Base-by-base conservation (phyloP, 108 stramenopile genomes). In the Nitzschia sp. region DNA sequence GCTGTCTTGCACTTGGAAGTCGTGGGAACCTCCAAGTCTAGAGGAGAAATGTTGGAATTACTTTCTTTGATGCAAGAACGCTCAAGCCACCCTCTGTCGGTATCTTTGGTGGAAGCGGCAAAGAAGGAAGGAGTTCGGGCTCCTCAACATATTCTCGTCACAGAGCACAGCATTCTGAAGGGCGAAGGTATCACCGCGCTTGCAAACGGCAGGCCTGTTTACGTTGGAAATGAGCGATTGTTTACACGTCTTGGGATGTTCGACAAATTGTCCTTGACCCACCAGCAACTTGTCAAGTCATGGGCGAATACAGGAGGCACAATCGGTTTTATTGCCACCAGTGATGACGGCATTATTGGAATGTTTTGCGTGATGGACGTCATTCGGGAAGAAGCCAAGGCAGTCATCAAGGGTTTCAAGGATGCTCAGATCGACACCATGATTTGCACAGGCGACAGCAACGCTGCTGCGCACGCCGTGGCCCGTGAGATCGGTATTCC, bases 381-480 rank as follows among this genome's bases (percentile, higher is more conserved):
- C 11, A 71, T 95, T 48, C 73, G 94, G 35, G 77, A 84, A 29
- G 94, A 92, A 65, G 85, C 92, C 25, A 64, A 55, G 26, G 58
- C 78, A 28, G 86, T 86, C n/a, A 64, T 94, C 32, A 32, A 78
- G 13, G 47, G 77, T 17, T 71, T 94, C 9, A 58, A 60, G 21
- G 65, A 75, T 38, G 77, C 62, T 36, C 89, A 85, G 5, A 78
- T 94, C 9, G 83, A 96, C 17, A 90, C 97, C 2, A 72, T 83
- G 54, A 98, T 99, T 96, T 85, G 98, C 46, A 99, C 99, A n/a
- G 99, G 99, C 3, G 99, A 99, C 64, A 80, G 93, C 11, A 77
- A 97, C 48, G 91, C 85, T 2, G 97, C 97, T 3, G 99, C 98
- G 0, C 64, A 77, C 31, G 87, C 96, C 3, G 87, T 98, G 46